These are phyloP conservation scores for Moricandia moricandioides DNA, from an alignment of 345 rosid genomes.

Conservation along the genomic window DNA sequence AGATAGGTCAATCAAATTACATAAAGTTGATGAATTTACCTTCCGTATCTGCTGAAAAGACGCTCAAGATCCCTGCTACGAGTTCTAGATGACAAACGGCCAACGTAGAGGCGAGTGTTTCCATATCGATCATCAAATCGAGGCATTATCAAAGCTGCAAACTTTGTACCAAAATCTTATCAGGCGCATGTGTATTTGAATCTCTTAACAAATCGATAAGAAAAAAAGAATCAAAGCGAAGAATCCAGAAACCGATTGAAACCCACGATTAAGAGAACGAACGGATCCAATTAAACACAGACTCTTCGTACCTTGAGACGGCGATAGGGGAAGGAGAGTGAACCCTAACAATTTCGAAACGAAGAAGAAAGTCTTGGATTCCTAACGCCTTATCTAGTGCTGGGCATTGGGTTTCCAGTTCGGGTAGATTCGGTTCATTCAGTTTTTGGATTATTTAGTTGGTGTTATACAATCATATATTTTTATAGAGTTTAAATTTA, in stretches of 20 bases:
- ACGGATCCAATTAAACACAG: neutral
- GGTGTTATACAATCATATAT: too few relatives aligned
- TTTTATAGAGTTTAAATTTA: too few relatives aligned
- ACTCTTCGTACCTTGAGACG: slow-evolving; percentile 14
- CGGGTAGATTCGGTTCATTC: too few relatives aligned
- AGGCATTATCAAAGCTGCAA: slow-evolving; percentile 50
- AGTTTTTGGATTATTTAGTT: too few relatives aligned
- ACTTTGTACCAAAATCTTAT: neutral
- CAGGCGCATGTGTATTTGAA: neutral
- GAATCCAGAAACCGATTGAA: slow-evolving; percentile 5
- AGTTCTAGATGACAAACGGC: slow-evolving; percentile 53
- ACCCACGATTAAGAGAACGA: neutral
- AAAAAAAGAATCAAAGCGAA: neutral
- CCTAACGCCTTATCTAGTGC: too few relatives aligned
- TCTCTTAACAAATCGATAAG: neutral
- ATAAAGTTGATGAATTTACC: slow-evolving; percentile 31
- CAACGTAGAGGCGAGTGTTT: slow-evolving; percentile 60
- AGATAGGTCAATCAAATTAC: neutral
- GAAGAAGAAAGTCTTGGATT: neutral
- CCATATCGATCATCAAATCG: slow-evolving; percentile 52
- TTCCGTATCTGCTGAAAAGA: slow-evolving; percentile 61
- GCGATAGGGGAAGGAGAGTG: neutral
- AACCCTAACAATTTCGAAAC: neutral
- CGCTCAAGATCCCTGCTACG: slow-evolving; percentile 58
- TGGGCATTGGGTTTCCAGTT: too few relatives aligned